A percentile compares a stretch with the other conserved stretches of the same genome.
These are phyloP conservation scores for Coniferiporia weirii DNA, from an alignment of 1,284 basidiomycete species.

Conservation along the genomic window DNA sequence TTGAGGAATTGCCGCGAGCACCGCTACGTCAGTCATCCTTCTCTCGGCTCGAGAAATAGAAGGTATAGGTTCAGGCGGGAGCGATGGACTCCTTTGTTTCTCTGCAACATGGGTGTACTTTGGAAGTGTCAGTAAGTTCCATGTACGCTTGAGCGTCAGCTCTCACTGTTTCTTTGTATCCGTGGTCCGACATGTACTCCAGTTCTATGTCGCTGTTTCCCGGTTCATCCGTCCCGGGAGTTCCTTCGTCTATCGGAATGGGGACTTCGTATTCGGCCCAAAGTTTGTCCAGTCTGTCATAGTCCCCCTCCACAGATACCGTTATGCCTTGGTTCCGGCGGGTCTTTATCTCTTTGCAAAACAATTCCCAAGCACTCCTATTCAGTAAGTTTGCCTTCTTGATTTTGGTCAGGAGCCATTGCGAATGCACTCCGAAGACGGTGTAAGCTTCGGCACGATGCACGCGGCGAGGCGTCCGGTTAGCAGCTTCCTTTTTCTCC, in stretches of 20 bases:
- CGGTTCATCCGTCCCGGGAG: not conserved
- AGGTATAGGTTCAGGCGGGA: not conserved
- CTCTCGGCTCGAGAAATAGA: not conserved
- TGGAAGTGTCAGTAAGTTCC: not conserved
- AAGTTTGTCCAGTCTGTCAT: slow-evolving; percentile 1
- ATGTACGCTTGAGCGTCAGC: not conserved
- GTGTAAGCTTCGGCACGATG: slow-evolving; percentile 14
- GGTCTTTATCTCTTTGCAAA: not conserved
- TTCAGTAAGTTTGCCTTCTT: slow-evolving; percentile 4
- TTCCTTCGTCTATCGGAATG: not conserved
- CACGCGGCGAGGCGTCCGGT: slow-evolving; percentile 1
- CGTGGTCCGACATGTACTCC: not conserved
- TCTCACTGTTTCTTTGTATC: slow-evolving; percentile 4
- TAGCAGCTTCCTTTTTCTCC: not conserved
- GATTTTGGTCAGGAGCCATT: slow-evolving; percentile 1
- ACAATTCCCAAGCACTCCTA: not conserved
- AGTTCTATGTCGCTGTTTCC: not conserved
- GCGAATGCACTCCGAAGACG: slow-evolving; percentile 2
- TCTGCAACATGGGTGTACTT: not conserved
- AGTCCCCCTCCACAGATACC: not conserved
- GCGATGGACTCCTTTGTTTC: not conserved
- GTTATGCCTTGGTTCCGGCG: not conserved
- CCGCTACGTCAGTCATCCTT: slow-evolving; percentile 1
- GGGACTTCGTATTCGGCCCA: slow-evolving; percentile 2
- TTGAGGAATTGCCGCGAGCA: slow-evolving; percentile 2